phyloP scores from a whole-genome alignment of 2,329 filamentous ascomycete species.

The Pleoardoris graminearum region DNA sequence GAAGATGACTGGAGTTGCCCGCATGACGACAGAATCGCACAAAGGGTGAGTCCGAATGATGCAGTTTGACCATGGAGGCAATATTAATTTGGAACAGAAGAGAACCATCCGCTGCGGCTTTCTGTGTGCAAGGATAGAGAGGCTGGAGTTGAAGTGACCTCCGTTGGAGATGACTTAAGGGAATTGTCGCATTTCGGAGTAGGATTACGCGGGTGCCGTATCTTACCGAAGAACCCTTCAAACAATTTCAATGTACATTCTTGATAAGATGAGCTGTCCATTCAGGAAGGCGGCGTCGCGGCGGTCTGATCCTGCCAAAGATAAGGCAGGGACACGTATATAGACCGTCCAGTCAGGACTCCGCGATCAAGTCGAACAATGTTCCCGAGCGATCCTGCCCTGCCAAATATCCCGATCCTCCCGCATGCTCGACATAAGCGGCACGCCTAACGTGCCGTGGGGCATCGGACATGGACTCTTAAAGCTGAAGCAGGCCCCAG shows the following conservation, averaged over 20 bases:
- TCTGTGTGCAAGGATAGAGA: constrained; percentile 3
- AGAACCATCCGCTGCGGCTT: constrained; percentile 3
- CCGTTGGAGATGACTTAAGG: not conserved
- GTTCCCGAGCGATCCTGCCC: not conserved
- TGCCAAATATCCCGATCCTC: not conserved
- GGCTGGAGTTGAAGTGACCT: not conserved
- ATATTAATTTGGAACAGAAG: constrained; percentile 3
- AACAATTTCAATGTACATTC: not conserved
- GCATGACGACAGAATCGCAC: not conserved
- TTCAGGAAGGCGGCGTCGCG: not conserved
- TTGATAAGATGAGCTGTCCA: not conserved
- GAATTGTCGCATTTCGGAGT: not conserved
- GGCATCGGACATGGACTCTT: not conserved
- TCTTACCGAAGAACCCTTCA: not conserved
- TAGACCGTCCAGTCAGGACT: not conserved
- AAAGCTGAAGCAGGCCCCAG: not conserved
- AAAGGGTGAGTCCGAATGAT: not conserved
- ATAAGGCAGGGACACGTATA: not conserved
- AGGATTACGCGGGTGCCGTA: not conserved
- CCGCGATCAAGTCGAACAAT: not conserved
- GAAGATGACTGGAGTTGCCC: constrained; percentile 5
- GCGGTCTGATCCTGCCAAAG: not conserved
- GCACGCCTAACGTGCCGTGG: not conserved
- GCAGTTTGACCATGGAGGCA: no score
- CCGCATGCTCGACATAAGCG: not conserved